Evolutionary conservation across 441 rosid genomes (phyloP).

Genomic region (Melastoma candidum): DNA sequence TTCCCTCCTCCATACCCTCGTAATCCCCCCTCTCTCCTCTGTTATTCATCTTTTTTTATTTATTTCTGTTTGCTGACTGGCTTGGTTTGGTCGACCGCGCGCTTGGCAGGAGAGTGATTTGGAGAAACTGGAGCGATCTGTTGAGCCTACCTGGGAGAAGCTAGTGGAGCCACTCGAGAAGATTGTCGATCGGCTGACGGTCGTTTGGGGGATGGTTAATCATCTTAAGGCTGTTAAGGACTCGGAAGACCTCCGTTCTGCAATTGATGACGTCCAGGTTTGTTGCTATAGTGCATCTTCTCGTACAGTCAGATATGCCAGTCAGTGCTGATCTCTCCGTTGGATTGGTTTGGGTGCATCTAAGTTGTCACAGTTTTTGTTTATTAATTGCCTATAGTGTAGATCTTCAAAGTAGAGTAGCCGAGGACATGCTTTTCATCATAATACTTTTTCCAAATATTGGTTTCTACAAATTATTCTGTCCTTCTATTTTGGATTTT

Average conservation of each 20-base stretch:
- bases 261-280: slow-evolving; percentile 90
- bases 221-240: slow-evolving; percentile 83
- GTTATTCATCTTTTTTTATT: not conserved
- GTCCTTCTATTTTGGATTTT: too few species aligned
- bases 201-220: slow-evolving; percentile 68
- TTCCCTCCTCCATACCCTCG: slow-evolving; percentile 53
- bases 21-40: slow-evolving; percentile 9
- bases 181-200: slow-evolving; percentile 44
- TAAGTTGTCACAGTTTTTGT: too few species aligned
- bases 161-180: slow-evolving; percentile 85
- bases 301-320: not conserved
- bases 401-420: too few species aligned
- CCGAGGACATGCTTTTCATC: too few species aligned
- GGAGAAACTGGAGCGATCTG: slow-evolving; percentile 64
- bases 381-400: too few species aligned
- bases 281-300: not conserved
- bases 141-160: slow-evolving; percentile 79
- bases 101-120: slow-evolving; percentile 52
- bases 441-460: too few species aligned
- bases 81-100: not conserved
- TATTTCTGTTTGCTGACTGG: not conserved
- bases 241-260: slow-evolving; percentile 73
- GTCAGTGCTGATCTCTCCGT: too few species aligned
- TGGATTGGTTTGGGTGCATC: too few species aligned
- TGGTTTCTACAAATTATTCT: too few species aligned